Percentiles rank a stretch among this genome's conserved stretches.
Evolutionary conservation across 495 filamentous ascomycete species (phyloP).

Genomic region (Elaphomyces granulatus): DNA sequence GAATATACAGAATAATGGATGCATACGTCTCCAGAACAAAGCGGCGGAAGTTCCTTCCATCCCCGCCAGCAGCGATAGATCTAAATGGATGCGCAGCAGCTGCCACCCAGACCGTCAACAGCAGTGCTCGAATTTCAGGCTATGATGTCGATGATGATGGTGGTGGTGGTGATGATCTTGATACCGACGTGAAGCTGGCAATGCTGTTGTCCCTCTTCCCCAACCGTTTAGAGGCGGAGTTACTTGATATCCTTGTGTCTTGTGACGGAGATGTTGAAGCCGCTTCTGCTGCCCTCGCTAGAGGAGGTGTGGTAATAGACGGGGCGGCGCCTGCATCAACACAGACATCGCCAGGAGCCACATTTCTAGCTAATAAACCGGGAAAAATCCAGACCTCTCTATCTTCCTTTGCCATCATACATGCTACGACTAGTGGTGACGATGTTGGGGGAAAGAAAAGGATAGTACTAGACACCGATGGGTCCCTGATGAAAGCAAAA

Average conservation of each 20-base stretch:
- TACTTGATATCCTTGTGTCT: constrained; percentile 66
- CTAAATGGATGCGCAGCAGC: no score
- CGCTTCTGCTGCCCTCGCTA: constrained; percentile 38
- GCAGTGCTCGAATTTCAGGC: no score
- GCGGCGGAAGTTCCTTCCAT: constrained; percentile 19
- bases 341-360: constrained; percentile 19
- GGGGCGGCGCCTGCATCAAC: constrained; percentile 1
- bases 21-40: constrained; percentile 41
- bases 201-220: constrained; percentile 66
- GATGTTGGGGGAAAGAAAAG: constrained; percentile 10
- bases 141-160: no score
- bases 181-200: constrained; percentile 82
- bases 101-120: neutral
- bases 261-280: constrained; percentile 61
- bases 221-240: constrained; percentile 39
- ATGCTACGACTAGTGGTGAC: constrained; percentile 15
- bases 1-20: no score
- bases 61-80: no score
- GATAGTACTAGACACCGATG: constrained; percentile 14
- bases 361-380: constrained; percentile 3
- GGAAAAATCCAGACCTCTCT: constrained; percentile 25
- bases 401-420: constrained; percentile 32
- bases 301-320: constrained; percentile 13
- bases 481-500: constrained; percentile 24
- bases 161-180: constrained; percentile 46